Evolutionary conservation across 257 asterid species (phyloP).

Genomic region (Przewalskia tangutica): DNA sequence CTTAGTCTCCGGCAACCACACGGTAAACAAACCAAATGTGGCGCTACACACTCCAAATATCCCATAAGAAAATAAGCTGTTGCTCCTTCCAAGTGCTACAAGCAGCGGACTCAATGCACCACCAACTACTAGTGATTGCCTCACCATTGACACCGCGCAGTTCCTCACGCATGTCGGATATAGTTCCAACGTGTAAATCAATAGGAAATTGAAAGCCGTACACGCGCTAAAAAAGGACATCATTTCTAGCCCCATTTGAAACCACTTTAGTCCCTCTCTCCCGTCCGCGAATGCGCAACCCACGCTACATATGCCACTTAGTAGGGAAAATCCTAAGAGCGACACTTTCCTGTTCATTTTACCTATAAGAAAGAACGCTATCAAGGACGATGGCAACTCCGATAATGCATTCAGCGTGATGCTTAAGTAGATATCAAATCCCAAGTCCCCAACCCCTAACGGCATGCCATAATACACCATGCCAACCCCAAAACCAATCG

Average conservation of each 20-base stretch:
- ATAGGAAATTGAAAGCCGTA: constrained; percentile 30
- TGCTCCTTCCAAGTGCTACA: constrained; percentile 42
- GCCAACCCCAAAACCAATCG: constrained; percentile 48
- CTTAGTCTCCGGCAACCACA: constrained; percentile 55
- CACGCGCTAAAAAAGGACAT: constrained; percentile 47
- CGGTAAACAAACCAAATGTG: constrained; percentile 26
- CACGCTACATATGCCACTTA: constrained; percentile 50
- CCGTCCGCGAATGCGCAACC: constrained; percentile 21
- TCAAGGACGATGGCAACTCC: constrained; percentile 48
- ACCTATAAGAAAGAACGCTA: constrained; percentile 26
- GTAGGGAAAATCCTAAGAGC: constrained; percentile 19
- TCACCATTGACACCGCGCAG: constrained; percentile 61
- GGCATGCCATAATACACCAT: constrained; percentile 74
- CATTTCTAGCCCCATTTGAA: constrained; percentile 41
- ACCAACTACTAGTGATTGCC: constrained; percentile 54
- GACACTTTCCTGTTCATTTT: constrained; percentile 27
- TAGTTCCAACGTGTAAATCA: constrained; percentile 54
- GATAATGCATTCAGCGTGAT: constrained; percentile 47
- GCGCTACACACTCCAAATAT: constrained; percentile 41
- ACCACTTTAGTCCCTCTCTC: neutral
- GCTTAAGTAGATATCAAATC: constrained; percentile 40
- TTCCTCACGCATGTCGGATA: constrained; percentile 72
- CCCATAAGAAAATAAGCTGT: constrained; percentile 33
- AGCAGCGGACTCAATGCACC: constrained; percentile 45
- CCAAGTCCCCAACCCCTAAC: constrained; percentile 39